Evolutionary conservation across 2,329 filamentous ascomycete genomes (phyloP).

Genomic region (Cercospora zeina): DNA sequence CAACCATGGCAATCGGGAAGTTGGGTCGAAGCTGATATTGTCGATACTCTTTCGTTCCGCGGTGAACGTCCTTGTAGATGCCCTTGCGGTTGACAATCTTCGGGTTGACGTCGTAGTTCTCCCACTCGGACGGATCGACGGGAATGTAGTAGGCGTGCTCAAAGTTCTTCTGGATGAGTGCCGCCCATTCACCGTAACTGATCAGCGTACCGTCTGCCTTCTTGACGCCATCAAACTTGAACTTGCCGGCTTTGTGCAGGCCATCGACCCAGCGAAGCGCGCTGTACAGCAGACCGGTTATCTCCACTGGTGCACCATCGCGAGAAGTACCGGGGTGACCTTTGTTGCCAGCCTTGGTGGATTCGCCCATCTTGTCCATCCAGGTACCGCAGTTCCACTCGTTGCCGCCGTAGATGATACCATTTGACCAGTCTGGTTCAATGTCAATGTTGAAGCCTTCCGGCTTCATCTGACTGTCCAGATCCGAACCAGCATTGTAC

Average conservation of each 20-base stretch:
- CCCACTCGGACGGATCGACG: slow-evolving; percentile 65
- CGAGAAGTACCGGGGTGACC: slow-evolving; percentile 94
- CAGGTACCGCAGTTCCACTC: slow-evolving; percentile 96
- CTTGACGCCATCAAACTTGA: slow-evolving; percentile 71
- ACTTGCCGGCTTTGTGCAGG: slow-evolving; percentile 68
- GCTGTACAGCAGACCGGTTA: slow-evolving; percentile 91
- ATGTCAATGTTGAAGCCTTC: slow-evolving; percentile 92
- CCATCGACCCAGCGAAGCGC: slow-evolving; percentile 75
- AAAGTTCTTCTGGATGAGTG: slow-evolving; percentile 78
- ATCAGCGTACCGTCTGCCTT: slow-evolving; percentile 53
- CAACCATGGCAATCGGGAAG: slow-evolving; percentile 93
- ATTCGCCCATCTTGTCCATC: slow-evolving; percentile 99
- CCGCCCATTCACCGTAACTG: slow-evolving; percentile 75
- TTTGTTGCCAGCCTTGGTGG: slow-evolving; percentile 83
- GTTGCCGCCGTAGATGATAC: slow-evolving; percentile 90
- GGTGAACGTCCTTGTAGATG: slow-evolving; percentile 97
- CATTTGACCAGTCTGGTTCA: slow-evolving; percentile 85
- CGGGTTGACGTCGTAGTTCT: slow-evolving; percentile 76
- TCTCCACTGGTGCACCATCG: slow-evolving; percentile 92
- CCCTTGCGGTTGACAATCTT: slow-evolving; percentile 82
- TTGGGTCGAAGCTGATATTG: slow-evolving; percentile 96
- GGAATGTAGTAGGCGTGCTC: slow-evolving; percentile 92
- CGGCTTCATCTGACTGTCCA: slow-evolving; percentile 90
- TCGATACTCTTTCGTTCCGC: slow-evolving; percentile 90
- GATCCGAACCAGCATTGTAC: slow-evolving; percentile 82